Base-by-base conservation (phyloP, 2,329 filamentous ascomycete genomes). In the Fusarium nodosum region DNA sequence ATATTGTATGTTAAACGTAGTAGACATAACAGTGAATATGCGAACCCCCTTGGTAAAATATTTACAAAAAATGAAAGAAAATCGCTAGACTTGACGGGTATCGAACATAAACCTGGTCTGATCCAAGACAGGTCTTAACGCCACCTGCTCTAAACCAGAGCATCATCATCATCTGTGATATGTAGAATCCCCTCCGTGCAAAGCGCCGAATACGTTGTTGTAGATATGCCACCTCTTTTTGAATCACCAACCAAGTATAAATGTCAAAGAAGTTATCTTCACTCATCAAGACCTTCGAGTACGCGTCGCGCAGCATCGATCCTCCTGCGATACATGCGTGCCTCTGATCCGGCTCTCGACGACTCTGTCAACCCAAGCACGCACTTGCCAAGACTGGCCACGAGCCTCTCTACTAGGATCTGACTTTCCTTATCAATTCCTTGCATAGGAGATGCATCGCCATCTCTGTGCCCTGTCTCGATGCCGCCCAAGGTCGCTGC, bases 271-370 rank as follows among this genome's bases (percentile, higher is more conserved):
- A 33, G n/a, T 48, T 39, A 31, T 31, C 59, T 56, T 60, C 44
- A 72, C 31, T 83, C 84, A 67, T 90, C 85, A 62, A 89, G 81
- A 7, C 92, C 93, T 70, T 95, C 92, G 31, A 97, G 82, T 5
- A 93, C 86, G 54, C 87, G 85, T 63, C 90, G 88, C 7, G 93
- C 94, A 54, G 89, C 87, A 70, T 97, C 93, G 52, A 97, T 85
- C 70, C 91, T 85, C 67, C 91, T 83, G 63, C 93, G 84, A 78
- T 92, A 89, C 62, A 90, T 83, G 56, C 89, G 84, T 51, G 85
- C 86, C 71, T 92, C 87, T 64, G 87, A 80, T 72, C 84, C 84
- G 60, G 85, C 80, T 68, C 81, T 80, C 68, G 87, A 82, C 53
- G 83, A 79, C 79, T 91, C 83, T 60, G 86, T 82, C 66, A 91